These are phyloP conservation scores for Penicillium sp. DNA, from an alignment of 2,329 filamentous ascomycete genomes.

Conservation along the genomic window DNA sequence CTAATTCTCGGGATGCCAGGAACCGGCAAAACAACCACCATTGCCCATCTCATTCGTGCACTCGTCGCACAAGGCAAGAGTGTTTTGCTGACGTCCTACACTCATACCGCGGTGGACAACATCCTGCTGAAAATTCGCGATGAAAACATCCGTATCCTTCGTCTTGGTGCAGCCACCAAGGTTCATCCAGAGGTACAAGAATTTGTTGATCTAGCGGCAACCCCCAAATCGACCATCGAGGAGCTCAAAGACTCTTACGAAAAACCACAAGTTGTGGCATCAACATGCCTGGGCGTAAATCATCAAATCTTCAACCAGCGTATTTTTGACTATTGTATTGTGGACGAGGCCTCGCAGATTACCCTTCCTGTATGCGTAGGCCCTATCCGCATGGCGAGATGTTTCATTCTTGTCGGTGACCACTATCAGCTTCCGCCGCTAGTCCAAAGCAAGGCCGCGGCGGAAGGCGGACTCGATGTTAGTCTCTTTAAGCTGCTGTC, in stretches of 20 bases:
- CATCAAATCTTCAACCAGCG: constrained; percentile 86
- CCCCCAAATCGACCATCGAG: constrained; percentile 73
- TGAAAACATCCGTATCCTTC: constrained; percentile 74
- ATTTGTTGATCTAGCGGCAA: constrained; percentile 76
- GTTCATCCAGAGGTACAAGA: constrained; percentile 83
- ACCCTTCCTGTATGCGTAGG: constrained; percentile 92
- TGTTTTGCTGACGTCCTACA: constrained; percentile 91
- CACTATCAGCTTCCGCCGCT: constrained; percentile 94
- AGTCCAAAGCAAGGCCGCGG: constrained; percentile 87
- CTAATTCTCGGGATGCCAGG: constrained; percentile 98
- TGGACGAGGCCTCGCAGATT: constrained; percentile 97
- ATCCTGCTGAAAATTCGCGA: constrained; percentile 88
- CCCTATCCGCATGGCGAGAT: constrained; percentile 86
- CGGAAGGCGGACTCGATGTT: constrained; percentile 81
- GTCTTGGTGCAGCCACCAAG: constrained; percentile 82
- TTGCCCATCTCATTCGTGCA: constrained; percentile 92
- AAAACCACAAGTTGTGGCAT: constrained; percentile 83
- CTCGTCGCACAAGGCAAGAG: constrained; percentile 87
- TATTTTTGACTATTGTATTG: constrained; percentile 95
- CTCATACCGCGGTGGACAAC: constrained; percentile 96
- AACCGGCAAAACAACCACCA: constrained; percentile 97
- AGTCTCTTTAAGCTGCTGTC: constrained; percentile 93
- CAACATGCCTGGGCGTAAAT: constrained; percentile 88
- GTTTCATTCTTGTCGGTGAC: constrained; percentile 93
- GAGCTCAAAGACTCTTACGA: constrained; percentile 83